These are phyloP conservation scores for Pichia sp. DNA, from an alignment of 1,139 yeast genomes.

Conservation along the genomic window DNA sequence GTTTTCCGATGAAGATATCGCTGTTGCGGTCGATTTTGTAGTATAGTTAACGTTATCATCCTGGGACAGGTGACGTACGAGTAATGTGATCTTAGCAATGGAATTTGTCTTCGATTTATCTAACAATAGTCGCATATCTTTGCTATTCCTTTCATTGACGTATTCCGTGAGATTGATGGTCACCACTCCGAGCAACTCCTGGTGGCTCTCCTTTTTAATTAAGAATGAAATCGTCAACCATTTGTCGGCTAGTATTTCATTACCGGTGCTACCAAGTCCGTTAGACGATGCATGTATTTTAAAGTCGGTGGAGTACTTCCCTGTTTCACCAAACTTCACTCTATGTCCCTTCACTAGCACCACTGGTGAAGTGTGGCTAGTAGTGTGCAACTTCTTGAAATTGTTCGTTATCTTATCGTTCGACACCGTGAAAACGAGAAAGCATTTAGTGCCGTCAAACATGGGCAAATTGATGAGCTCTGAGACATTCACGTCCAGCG, in stretches of 20 bases:
- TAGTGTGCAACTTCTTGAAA: conserved; percentile 33
- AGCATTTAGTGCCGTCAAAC: conserved; percentile 55
- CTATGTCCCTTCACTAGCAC: conserved; percentile 40
- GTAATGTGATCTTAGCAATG: conserved; percentile 46
- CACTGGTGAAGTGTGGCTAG: conserved; percentile 27
- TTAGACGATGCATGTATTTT: conserved; percentile 33
- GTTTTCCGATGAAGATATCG: too few relatives aligned
- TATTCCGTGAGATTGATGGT: conserved; percentile 69
- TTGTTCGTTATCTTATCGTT: conserved; percentile 29
- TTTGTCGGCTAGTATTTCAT: conserved; percentile 26
- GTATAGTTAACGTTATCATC: conserved; percentile 2
- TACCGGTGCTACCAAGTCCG: conserved; percentile 1
- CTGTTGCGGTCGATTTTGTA: too few relatives aligned
- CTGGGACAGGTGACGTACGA: conserved; percentile 14
- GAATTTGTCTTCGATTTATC: conserved; percentile 80
- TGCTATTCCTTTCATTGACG: conserved; percentile 46
- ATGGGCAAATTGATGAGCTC: conserved; percentile 82
- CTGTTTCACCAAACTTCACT: conserved; percentile 38
- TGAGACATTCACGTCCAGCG: conserved; percentile 50
- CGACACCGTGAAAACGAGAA: conserved; percentile 39
- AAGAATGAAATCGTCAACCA: conserved; percentile 31
- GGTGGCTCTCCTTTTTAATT: conserved; percentile 29
- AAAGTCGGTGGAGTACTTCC: conserved; percentile 19
- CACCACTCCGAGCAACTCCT: conserved; percentile 54
- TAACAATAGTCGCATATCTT: conserved; percentile 56